Conservation (phyloP, 2,329 filamentous ascomycete species). For the Cladophialophora psammophila region DNA sequence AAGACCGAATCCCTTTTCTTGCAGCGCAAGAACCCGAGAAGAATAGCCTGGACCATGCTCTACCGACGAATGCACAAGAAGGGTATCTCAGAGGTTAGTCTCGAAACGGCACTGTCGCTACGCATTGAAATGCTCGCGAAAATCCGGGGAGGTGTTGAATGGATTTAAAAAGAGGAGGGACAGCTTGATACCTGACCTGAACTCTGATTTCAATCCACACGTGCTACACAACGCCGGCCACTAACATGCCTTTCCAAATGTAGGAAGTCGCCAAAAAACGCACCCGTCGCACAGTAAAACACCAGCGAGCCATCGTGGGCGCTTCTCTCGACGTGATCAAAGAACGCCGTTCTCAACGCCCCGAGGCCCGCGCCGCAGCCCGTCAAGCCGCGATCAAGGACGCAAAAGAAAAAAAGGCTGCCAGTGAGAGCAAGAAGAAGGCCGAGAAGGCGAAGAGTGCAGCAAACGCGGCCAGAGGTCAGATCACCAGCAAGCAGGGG, state of each 20-base stretch:
- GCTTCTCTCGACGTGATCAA: conserved; percentile 99
- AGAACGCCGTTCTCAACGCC: conserved; percentile 94
- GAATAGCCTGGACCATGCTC: conserved; percentile 97
- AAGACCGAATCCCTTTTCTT: conserved; percentile 99
- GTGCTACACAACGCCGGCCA: background rate
- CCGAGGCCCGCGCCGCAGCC: conserved; percentile 92
- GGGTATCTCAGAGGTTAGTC: conserved; percentile 99
- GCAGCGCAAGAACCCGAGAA: conserved; percentile 99
- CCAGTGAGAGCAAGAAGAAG: conserved; percentile 91
- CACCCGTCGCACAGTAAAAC: conserved; percentile 95
- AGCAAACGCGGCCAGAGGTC: conserved; percentile 75
- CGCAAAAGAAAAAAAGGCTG: conserved; percentile 98
- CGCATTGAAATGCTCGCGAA: background rate
- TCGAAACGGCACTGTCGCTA: background rate
- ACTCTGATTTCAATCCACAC: background rate
- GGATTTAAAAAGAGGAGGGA: conserved; percentile 4
- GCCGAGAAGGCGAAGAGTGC: conserved; percentile 98
- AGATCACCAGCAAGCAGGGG: conserved; percentile 96
- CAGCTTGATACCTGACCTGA: background rate
- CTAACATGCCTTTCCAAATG: conserved; percentile 25
- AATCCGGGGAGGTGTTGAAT: background rate
- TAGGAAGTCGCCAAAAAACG: conserved; percentile 99
- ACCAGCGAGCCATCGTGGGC: conserved; percentile 98
- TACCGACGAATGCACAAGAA: conserved; percentile 99
- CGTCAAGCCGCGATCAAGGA: conserved; percentile 92